Conservation (phyloP, 495 filamentous ascomycete species). For the Talaromyces adpressus region DNA sequence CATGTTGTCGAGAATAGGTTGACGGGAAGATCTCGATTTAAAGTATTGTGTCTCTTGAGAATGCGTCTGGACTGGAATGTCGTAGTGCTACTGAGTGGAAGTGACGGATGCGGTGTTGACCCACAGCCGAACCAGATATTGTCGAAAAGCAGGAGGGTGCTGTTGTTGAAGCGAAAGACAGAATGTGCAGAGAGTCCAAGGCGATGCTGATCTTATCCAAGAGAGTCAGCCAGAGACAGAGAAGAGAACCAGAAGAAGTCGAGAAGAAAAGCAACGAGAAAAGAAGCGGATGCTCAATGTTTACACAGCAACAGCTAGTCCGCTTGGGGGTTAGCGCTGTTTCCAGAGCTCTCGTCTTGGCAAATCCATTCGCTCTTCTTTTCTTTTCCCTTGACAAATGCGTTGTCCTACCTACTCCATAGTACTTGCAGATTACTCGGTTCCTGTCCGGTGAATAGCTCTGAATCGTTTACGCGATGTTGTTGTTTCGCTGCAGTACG, state of each 20-base stretch:
- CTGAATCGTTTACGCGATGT: neutral
- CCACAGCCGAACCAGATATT: neutral
- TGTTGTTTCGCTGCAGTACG: neutral
- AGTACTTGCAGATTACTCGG: neutral
- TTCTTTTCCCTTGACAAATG: neutral
- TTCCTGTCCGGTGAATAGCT: neutral
- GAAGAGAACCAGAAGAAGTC: conserved; percentile 2
- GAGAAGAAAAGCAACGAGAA: neutral
- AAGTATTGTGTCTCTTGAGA: neutral
- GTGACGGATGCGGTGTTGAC: conserved; percentile 6
- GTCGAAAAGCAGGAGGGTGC: neutral
- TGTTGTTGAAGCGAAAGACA: neutral
- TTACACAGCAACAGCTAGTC: conserved; percentile 13
- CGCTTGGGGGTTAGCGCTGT: neutral
- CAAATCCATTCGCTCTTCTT: neutral
- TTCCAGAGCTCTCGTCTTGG: neutral
- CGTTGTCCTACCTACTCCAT: neutral
- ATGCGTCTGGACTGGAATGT: neutral
- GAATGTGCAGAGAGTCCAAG: neutral
- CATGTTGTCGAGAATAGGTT: conserved; percentile 29
- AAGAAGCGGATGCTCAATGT: conserved; percentile 13
- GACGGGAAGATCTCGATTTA: neutral
- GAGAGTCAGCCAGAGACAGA: neutral
- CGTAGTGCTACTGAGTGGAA: neutral
- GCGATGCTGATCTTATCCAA: neutral